Evolutionary conservation across 179 eudicot species (phyloP), one percentile per base, ranked within the genome.

Genomic region (Silene coronaria): DNA sequence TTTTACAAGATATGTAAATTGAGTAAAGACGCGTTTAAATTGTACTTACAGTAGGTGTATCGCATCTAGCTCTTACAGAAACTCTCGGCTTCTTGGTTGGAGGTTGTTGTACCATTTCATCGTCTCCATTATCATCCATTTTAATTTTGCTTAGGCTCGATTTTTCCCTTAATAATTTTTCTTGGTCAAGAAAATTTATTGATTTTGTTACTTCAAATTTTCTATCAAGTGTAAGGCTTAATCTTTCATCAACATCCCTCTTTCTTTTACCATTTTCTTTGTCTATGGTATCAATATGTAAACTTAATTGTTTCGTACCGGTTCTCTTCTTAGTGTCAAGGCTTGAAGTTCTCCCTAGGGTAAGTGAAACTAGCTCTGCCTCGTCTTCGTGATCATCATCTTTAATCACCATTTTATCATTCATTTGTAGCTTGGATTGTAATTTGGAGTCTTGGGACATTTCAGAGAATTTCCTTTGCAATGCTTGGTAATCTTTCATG

Each of bases 51-150:
- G 83, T 80, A 17, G 86, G 77, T 3, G 86, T 72, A 65, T 70
- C 83, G 71, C 83, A 80, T 77, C 83, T 83, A 60, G 83, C 78
- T 83, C 81, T 51, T 34, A 83, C 75, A 58, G 81, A 83, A 77
- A 83, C 83, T 78, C 86, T 80, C 75, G 83, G 73, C 71, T 83
- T 83, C 79, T 83, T 83, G 36, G 77, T 60, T 75, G 75, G 82
- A 24, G 77, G 78, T 67, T 70, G 80, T 30, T 66, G 77, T 60
- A 70, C 51, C 55, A 21, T 72, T 28, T 83, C 85, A 42, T 83
- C 81, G 17, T 80, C 80, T 7, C 36, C 17, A 82, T 85, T 78
- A 70, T 70, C 81, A 34, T 55, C n/a, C n/a, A n/a, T n/a, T n/a
- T n/a, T 75, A 16, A 0, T 38, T 38, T 9, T 38, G 45, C 63